phyloP scores from a whole-genome alignment of 495 filamentous ascomycete species.

The Hypoxylon lienhwacheense region DNA sequence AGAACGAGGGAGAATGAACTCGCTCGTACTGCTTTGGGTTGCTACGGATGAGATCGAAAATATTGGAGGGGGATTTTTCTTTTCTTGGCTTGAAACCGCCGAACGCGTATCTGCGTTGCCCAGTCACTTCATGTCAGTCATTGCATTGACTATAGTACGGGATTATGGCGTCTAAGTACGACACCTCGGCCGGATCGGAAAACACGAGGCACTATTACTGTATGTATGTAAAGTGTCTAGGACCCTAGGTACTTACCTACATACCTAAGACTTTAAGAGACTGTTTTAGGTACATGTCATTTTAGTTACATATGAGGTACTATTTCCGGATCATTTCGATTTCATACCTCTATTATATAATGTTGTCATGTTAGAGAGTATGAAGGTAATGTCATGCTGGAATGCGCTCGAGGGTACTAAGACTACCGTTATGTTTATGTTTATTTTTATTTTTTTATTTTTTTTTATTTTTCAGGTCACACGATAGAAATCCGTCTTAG shows the following conservation, averaged over 20 bases:
- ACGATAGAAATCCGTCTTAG: constrained; percentile 26
- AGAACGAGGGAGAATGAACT: constrained; percentile 17
- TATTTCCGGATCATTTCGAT: constrained; percentile 19
- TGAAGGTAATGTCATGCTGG: constrained; percentile 14
- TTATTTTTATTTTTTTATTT: too few species aligned
- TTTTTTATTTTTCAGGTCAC: constrained; percentile 34
- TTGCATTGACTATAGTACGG: too few species aligned
- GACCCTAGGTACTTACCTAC: constrained; percentile 1
- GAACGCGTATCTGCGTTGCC: constrained; percentile 30
- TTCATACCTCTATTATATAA: not conserved
- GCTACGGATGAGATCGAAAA: constrained; percentile 22
- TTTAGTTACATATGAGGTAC: too few species aligned
- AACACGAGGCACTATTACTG: too few species aligned
- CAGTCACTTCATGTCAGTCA: constrained; percentile 30
- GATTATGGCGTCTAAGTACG: too few species aligned
- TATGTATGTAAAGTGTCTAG: too few species aligned
- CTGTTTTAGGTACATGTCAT: too few species aligned
- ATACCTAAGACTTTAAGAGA: too few species aligned
- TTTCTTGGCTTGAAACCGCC: constrained; percentile 28
- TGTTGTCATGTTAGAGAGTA: too few species aligned
- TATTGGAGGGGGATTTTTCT: too few species aligned
- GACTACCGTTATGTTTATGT: too few species aligned
- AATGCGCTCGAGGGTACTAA: constrained; percentile 24
- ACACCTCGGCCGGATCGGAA: constrained; percentile 25
- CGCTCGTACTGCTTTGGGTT: constrained; percentile 21